Evolutionary conservation across 345 rosid genomes (phyloP).

Genomic region (Psidium friedrichsthalianum): DNA sequence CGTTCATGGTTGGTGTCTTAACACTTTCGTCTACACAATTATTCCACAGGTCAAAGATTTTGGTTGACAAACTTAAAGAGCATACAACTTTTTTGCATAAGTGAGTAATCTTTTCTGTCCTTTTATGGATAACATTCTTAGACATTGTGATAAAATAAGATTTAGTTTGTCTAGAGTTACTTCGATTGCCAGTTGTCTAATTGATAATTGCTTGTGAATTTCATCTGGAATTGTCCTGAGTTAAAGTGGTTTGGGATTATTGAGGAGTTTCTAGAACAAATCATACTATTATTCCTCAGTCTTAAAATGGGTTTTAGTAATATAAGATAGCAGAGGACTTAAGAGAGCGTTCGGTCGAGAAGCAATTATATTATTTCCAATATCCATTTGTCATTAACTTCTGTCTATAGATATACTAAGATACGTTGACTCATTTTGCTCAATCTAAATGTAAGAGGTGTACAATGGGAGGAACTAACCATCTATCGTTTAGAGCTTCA

Average conservation of each 20-base stretch:
- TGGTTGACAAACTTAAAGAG: slow-evolving; percentile 49
- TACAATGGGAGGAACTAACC: neutral
- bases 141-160: neutral
- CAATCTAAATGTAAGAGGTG: neutral
- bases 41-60: slow-evolving; percentile 51
- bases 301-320: neutral
- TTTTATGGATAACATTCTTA: neutral
- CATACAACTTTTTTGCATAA: slow-evolving; percentile 56
- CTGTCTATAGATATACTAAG: neutral
- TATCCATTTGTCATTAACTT: neutral
- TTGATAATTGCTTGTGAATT: neutral
- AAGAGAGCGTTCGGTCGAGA: neutral
- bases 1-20: neutral
- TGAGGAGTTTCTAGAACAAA: neutral
- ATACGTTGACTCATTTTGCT: neutral
- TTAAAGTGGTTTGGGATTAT: neutral
- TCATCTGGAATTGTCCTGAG: neutral
- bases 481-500: neutral
- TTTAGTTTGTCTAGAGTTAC: neutral
- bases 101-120: slow-evolving; percentile 23
- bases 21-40: neutral
- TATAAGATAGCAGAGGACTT: neutral
- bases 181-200: neutral
- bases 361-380: neutral
- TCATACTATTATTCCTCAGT: neutral